Conservation (phyloP, 2,329 filamentous ascomycete species). For the Arthrobotrys sphaeroides region DNA sequence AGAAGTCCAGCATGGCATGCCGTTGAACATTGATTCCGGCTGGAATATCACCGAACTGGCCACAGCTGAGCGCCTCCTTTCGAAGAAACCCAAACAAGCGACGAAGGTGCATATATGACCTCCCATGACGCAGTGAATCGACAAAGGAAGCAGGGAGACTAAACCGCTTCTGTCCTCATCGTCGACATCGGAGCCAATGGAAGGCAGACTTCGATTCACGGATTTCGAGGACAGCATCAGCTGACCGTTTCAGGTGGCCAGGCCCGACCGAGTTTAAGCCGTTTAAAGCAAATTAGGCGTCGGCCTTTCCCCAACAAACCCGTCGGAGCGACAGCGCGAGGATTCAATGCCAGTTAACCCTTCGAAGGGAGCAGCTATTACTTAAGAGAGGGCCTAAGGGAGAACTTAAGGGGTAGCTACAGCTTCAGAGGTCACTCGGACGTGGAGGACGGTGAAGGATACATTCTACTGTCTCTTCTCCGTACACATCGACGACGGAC, state of each 20-base stretch:
- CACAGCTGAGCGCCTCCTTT: neutral
- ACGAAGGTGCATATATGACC: too few relatives aligned
- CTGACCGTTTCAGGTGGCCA: slow-evolving; percentile 36
- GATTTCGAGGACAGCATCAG: slow-evolving; percentile 21
- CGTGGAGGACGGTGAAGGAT: too few relatives aligned
- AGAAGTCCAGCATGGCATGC: too few relatives aligned
- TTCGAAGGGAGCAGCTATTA: too few relatives aligned
- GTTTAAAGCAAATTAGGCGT: too few relatives aligned
- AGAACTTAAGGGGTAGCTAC: too few relatives aligned
- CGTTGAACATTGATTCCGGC: neutral
- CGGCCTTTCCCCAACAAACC: slow-evolving; percentile 35
- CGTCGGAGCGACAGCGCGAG: neutral
- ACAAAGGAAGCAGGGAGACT: neutral
- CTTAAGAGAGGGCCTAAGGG: too few relatives aligned
- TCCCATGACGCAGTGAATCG: neutral
- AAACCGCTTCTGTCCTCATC: neutral
- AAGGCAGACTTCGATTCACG: slow-evolving; percentile 17
- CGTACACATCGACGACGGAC: neutral
- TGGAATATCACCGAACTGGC: slow-evolving; percentile 8
- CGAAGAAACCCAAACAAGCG: too few relatives aligned
- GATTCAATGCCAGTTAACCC: neutral
- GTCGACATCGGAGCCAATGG: slow-evolving; percentile 15
- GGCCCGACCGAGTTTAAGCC: slow-evolving; percentile 1
- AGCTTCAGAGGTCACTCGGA: too few relatives aligned
- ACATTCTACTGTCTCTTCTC: too few relatives aligned